Percentiles rank a stretch among this genome's conserved stretches.
Conservation (phyloP, 441 rosid species). For the Arabidopsis lyrata region DNA sequence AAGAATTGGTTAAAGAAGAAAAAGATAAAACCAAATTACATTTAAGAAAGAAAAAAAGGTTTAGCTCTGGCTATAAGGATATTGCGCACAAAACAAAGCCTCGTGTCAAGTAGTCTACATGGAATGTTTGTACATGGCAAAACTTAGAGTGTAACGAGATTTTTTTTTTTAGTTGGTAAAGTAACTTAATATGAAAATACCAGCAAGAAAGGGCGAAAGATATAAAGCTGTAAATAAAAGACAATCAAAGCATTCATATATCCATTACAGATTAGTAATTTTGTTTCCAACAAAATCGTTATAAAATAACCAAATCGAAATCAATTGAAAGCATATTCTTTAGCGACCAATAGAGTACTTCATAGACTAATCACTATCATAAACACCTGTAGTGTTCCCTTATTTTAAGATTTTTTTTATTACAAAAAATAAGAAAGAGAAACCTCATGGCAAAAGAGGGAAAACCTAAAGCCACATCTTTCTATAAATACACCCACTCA, state of each 20-base stretch:
- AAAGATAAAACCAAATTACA: too few species aligned
- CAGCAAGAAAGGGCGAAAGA: not conserved
- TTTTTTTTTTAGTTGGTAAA: too few species aligned
- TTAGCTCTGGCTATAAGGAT: too few species aligned
- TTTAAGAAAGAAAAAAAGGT: too few species aligned
- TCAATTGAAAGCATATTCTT: slow-evolving; percentile 4
- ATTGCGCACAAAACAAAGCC: not conserved
- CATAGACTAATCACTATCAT: not conserved
- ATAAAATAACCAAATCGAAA: not conserved
- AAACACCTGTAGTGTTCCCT: slow-evolving; percentile 4
- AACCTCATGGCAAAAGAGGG: slow-evolving; percentile 31
- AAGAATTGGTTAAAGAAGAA: too few species aligned
- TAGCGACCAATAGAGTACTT: slow-evolving; percentile 3
- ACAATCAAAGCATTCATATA: slow-evolving; percentile 6
- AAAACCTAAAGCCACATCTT: slow-evolving; percentile 26
- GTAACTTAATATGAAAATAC: not conserved
- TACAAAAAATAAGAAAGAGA: not conserved
- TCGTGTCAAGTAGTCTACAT: not conserved
- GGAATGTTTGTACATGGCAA: not conserved
- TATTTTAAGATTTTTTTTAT: not conserved
- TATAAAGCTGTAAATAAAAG: not conserved
- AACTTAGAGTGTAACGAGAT: not conserved
- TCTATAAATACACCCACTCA: slow-evolving; percentile 39
- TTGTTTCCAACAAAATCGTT: not conserved
- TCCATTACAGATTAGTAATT: not conserved